Percentiles rank a stretch among this genome's conserved stretches.
Conservation (phyloP, 306 rosid genomes). For the Mimosa pudica region DNA sequence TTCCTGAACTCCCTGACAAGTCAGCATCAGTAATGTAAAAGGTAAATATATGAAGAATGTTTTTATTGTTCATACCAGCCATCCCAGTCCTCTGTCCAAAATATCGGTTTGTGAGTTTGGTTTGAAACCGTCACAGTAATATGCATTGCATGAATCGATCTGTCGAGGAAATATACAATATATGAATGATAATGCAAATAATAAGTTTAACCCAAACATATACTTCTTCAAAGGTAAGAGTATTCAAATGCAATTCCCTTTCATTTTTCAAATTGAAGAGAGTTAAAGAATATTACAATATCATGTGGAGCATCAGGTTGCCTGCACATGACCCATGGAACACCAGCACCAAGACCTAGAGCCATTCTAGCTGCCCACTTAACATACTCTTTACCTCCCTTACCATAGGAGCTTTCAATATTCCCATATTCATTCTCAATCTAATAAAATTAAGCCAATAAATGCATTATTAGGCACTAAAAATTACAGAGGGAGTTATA, state of each 20-base stretch:
- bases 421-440: slow-evolving; percentile 98
- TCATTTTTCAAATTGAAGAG: slow-evolving; percentile 25
- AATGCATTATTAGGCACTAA: slow-evolving; percentile 35
- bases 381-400: slow-evolving; percentile 77
- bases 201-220: slow-evolving; percentile 30
- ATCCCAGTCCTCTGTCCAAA: slow-evolving; percentile 97
- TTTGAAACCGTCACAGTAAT: slow-evolving; percentile 92
- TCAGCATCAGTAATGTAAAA: slow-evolving; percentile 26
- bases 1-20: slow-evolving; percentile 18
- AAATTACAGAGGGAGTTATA: slow-evolving; percentile 25
- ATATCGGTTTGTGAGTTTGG: slow-evolving; percentile 82
- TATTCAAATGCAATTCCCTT: slow-evolving; percentile 17
- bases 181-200: slow-evolving; percentile 28
- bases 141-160: slow-evolving; percentile 93
- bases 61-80: slow-evolving; percentile 86
- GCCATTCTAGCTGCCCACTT: slow-evolving; percentile 98
- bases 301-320: slow-evolving; percentile 87
- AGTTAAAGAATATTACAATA: slow-evolving; percentile 54
- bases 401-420: slow-evolving; percentile 73
- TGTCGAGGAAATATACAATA: slow-evolving; percentile 41
- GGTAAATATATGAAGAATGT: slow-evolving; percentile 27
- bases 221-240: slow-evolving; percentile 20
- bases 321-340: slow-evolving; percentile 99
- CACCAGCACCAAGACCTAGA: slow-evolving; percentile 85
- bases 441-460: slow-evolving; percentile 51